These are phyloP conservation scores for Podospora fimiseda DNA, from an alignment of 495 filamentous ascomycete genomes.

Conservation along the genomic window DNA sequence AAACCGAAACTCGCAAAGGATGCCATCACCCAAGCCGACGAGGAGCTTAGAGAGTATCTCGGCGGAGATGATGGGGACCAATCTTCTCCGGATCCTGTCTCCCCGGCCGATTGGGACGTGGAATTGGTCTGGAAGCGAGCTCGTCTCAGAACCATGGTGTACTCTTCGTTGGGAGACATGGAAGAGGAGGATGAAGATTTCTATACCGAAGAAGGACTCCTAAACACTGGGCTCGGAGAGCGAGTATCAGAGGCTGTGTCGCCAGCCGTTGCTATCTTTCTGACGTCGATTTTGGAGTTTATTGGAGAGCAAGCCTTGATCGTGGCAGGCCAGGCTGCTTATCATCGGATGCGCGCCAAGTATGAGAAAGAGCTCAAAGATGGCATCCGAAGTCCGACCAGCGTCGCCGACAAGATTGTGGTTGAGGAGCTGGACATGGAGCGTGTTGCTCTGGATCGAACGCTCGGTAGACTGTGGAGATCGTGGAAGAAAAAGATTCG, in stretches of 20 bases:
- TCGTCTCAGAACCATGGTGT: slow-evolving; percentile 92
- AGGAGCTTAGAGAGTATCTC: slow-evolving; percentile 83
- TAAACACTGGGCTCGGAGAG: slow-evolving; percentile 50
- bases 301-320: slow-evolving; percentile 86
- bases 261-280: slow-evolving; percentile 87
- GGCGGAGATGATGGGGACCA: slow-evolving; percentile 68
- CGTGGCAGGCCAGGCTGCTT: slow-evolving; percentile 83
- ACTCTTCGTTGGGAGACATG: slow-evolving; percentile 91
- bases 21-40: slow-evolving; percentile 80
- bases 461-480: slow-evolving; percentile 85
- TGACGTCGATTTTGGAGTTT: slow-evolving; percentile 90
- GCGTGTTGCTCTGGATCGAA: slow-evolving; percentile 80
- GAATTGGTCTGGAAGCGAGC: slow-evolving; percentile 87
- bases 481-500: slow-evolving; percentile 86
- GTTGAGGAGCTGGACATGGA: slow-evolving; percentile 93
- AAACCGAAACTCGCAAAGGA: slow-evolving; percentile 83
- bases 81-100: slow-evolving; percentile 44
- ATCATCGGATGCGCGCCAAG: slow-evolving; percentile 55
- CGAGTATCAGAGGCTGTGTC: slow-evolving; percentile 65
- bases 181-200: slow-evolving; percentile 95
- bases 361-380: slow-evolving; percentile 46
- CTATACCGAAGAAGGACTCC: slow-evolving; percentile 65
- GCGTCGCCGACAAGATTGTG: slow-evolving; percentile 55
- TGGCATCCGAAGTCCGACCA: slow-evolving; percentile 32
- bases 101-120: slow-evolving; percentile 67